Evolutionary conservation across 164 flowering plant species (phyloP).

Genomic region (grape (Vitis vinifera)): DNA sequence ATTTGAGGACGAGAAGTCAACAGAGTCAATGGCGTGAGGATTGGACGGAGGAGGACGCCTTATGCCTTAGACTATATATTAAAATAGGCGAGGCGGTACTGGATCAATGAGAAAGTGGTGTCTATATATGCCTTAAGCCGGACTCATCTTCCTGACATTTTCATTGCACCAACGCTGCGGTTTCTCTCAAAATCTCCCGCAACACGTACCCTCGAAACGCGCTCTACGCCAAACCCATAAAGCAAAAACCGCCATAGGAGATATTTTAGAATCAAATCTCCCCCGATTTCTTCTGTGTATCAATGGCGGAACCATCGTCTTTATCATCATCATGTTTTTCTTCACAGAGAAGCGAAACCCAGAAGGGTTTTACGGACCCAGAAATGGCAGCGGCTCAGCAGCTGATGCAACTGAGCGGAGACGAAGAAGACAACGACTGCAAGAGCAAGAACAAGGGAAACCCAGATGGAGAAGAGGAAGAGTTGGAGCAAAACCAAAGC

Average conservation of each 20-base stretch:
- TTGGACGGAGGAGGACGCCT: no score
- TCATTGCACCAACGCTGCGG: slow-evolving; percentile 24
- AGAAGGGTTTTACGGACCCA: slow-evolving; percentile 10
- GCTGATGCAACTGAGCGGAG: slow-evolving; percentile 46
- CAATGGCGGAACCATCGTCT: slow-evolving; percentile 14
- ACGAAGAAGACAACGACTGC: slow-evolving; percentile 17
- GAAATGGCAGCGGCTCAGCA: slow-evolving; percentile 37
- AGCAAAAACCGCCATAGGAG: neutral
- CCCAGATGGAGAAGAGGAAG: neutral
- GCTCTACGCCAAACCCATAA: slow-evolving; percentile 23
- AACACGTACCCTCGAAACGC: slow-evolving; percentile 25
- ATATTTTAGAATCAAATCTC: neutral
- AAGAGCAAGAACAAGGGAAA: slow-evolving; percentile 2
- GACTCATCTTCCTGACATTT: slow-evolving; percentile 4
- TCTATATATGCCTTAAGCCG: no score
- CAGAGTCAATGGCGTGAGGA: no score
- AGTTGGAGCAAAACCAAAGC: neutral
- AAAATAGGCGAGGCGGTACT: no score
- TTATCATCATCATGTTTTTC: neutral
- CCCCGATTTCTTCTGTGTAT: neutral
- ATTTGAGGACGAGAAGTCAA: no score
- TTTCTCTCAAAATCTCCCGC: slow-evolving; percentile 18
- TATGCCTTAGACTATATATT: no score
- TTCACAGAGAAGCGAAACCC: neutral
- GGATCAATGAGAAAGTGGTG: no score